These are phyloP conservation scores for Amylocystis lapponica DNA, from an alignment of 768 basidiomycete genomes.

Conservation along the genomic window DNA sequence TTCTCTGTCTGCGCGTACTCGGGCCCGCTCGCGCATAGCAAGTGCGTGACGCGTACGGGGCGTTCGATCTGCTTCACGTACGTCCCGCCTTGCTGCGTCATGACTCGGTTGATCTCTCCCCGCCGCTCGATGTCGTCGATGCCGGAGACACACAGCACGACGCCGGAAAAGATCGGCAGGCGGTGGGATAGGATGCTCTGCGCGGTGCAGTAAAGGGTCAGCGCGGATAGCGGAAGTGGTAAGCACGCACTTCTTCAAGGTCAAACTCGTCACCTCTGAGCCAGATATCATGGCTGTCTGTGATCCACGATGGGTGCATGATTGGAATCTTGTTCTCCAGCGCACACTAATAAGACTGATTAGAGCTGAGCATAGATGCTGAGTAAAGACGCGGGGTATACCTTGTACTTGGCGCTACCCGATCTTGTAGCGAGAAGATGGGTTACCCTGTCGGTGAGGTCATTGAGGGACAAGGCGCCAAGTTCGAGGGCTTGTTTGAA, in stretches of 20 bases:
- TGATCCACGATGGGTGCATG: slow-evolving; percentile 72
- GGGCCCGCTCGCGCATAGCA: slow-evolving; percentile 62
- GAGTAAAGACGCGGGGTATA: slow-evolving; percentile 17
- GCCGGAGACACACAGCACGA: slow-evolving; percentile 72
- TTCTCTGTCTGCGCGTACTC: slow-evolving; percentile 49
- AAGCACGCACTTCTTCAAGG: slow-evolving; percentile 45
- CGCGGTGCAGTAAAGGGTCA: not conserved
- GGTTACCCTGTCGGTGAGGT: slow-evolving; percentile 83
- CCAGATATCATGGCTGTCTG: slow-evolving; percentile 68
- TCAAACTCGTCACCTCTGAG: slow-evolving; percentile 76
- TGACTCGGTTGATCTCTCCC: slow-evolving; percentile 54
- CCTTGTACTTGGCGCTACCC: slow-evolving; percentile 81
- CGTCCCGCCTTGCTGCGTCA: slow-evolving; percentile 55
- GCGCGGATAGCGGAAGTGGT: no score
- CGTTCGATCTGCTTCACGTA: slow-evolving; percentile 76
- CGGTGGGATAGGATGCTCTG: slow-evolving; percentile 58
- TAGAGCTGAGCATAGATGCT: not conserved
- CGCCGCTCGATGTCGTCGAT: slow-evolving; percentile 58
- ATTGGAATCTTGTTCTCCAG: slow-evolving; percentile 77
- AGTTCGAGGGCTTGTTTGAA: slow-evolving; percentile 78
- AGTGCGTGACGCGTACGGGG: slow-evolving; percentile 77
- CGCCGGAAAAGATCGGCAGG: slow-evolving; percentile 66
- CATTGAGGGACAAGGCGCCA: slow-evolving; percentile 61
- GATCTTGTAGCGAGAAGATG: slow-evolving; percentile 81
- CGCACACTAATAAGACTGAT: slow-evolving; percentile 56